phyloP scores from a whole-genome alignment of 2,329 filamentous ascomycete species.

The Fusarium concolor region DNA sequence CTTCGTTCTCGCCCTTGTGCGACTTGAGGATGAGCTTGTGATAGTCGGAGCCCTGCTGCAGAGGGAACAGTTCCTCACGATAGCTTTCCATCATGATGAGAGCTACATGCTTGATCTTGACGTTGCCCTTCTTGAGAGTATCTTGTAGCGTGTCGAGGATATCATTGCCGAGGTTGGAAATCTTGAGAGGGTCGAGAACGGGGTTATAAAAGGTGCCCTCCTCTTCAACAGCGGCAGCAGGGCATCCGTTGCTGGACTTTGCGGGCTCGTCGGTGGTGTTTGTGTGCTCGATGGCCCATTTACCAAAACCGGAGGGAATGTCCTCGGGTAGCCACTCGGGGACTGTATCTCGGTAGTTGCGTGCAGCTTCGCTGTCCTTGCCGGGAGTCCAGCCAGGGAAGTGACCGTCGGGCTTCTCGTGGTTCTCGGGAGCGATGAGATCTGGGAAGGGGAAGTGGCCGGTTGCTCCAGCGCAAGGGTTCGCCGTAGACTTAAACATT shows the following conservation, averaged over 20 bases:
- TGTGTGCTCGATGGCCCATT: conserved; percentile 43
- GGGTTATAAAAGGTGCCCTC: conserved; percentile 53
- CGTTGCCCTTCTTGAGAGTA: conserved; percentile 38
- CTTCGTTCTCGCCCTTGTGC: conserved; percentile 41
- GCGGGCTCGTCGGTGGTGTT: conserved; percentile 10
- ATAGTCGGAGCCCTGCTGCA: conserved; percentile 56
- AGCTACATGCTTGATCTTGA: conserved; percentile 60
- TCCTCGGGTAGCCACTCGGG: conserved; percentile 48
- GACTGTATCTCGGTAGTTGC: conserved; percentile 39
- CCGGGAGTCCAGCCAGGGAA: conserved; percentile 52
- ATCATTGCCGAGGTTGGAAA: conserved; percentile 53
- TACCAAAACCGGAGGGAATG: conserved; percentile 45
- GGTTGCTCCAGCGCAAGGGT: conserved; percentile 37
- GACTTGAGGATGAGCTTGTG: conserved; percentile 51
- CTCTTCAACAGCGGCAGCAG: background rate
- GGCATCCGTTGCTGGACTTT: conserved; percentile 10
- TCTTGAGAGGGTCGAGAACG: conserved; percentile 55
- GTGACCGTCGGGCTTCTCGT: conserved; percentile 42
- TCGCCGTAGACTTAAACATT: conserved; percentile 39
- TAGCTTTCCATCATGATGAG: conserved; percentile 60
- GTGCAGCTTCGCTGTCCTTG: conserved; percentile 34
- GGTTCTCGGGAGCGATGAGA: conserved; percentile 41
- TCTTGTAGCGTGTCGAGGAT: conserved; percentile 47
- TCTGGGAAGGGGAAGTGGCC: conserved; percentile 49
- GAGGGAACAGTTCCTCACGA: conserved; percentile 59